A percentile compares a stretch with the other conserved stretches of the same genome.
These are phyloP conservation scores for Mycosphaerelloides madeirae DNA, from an alignment of 2,329 filamentous ascomycete species.

Conservation along the genomic window DNA sequence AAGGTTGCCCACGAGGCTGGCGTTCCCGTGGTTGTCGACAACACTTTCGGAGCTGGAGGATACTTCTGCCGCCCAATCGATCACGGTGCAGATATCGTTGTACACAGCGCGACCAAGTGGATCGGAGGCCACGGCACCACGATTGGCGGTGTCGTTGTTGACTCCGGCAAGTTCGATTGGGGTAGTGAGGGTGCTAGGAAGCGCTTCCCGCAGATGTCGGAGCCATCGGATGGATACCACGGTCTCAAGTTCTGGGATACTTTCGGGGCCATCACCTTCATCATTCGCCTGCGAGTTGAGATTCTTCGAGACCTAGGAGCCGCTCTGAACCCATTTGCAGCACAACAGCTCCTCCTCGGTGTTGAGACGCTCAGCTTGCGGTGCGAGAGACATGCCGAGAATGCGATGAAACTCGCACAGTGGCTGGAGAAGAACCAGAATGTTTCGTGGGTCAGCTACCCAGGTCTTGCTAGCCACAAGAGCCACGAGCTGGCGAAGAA, in stretches of 20 bases:
- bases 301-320: conserved; percentile 82
- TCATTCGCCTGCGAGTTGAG: conserved; percentile 82
- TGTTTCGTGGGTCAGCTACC: conserved; percentile 92
- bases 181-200: conserved; percentile 59
- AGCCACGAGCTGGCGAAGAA: conserved; percentile 78
- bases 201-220: conserved; percentile 88
- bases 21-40: conserved; percentile 67
- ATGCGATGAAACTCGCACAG: conserved; percentile 71
- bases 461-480: conserved; percentile 75
- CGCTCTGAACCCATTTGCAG: conserved; percentile 80
- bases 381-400: conserved; percentile 78
- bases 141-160: conserved; percentile 78
- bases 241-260: conserved; percentile 93
- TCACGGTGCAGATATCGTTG: conserved; percentile 87
- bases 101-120: conserved; percentile 95
- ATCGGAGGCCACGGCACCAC: conserved; percentile 91
- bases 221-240: conserved; percentile 85
- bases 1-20: conserved; percentile 68
- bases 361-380: conserved; percentile 85
- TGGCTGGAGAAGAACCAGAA: conserved; percentile 80
- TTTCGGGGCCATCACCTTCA: conserved; percentile 76
- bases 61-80: conserved; percentile 84
- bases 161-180: conserved; percentile 93
- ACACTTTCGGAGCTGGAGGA: conserved; percentile 91
- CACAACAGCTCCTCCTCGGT: conserved; percentile 85